Conservation (phyloP, 2,329 filamentous ascomycete genomes). For the Neoascochyta sp. region DNA sequence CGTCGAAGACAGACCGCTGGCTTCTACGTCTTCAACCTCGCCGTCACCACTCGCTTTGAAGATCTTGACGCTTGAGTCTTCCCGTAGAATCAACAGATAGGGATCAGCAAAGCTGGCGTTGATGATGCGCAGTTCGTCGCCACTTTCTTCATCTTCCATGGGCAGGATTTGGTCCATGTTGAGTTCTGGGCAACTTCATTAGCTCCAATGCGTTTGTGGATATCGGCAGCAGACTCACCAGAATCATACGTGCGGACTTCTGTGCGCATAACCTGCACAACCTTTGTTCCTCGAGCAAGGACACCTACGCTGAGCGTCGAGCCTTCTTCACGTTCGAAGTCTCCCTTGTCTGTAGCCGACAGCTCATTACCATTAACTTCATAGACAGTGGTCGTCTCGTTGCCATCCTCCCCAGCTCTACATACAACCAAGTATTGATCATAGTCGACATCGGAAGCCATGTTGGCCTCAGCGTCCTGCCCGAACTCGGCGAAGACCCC, state of each 20-base stretch:
- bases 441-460: constrained; percentile 55
- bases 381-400: constrained; percentile 76
- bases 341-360: constrained; percentile 72
- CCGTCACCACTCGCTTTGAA: constrained; percentile 75
- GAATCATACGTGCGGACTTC: constrained; percentile 90
- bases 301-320: constrained; percentile 81
- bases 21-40: constrained; percentile 78
- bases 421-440: constrained; percentile 82
- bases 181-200: constrained; percentile 56
- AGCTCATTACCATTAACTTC: constrained; percentile 69
- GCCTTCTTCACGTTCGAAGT: constrained; percentile 88
- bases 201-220: constrained; percentile 2
- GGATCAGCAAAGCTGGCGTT: constrained; percentile 83
- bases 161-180: constrained; percentile 87
- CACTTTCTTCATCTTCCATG: constrained; percentile 79
- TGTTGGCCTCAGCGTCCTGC: constrained; percentile 37
- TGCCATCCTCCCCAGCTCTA: constrained; percentile 61
- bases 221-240: constrained; percentile 58
- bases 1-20: constrained; percentile 55
- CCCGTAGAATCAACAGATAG: constrained; percentile 76
- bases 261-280: constrained; percentile 82
- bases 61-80: constrained; percentile 76
- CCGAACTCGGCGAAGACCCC: constrained; percentile 48
- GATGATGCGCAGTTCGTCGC: constrained; percentile 71
- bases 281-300: constrained; percentile 72